phyloP scores from a whole-genome alignment of 73 alveolate species.

The Paraurostyla sp. region DNA sequence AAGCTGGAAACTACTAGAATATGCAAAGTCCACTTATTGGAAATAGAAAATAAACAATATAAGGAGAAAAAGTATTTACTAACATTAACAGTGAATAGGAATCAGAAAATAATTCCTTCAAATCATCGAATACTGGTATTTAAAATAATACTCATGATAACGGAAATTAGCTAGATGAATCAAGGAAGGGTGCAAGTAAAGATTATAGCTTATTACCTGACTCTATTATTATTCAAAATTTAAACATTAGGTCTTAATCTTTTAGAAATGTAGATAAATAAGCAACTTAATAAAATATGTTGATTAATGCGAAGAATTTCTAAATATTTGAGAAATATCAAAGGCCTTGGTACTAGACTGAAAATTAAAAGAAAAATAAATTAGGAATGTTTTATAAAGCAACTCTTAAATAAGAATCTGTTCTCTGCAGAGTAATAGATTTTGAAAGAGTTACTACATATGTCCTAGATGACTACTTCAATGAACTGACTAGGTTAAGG shows the following conservation, averaged over 20 bases:
- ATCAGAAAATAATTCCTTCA: neutral
- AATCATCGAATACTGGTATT: too few relatives aligned
- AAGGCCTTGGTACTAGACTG: slow-evolving; percentile 38
- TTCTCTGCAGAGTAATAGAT: slow-evolving; percentile 74
- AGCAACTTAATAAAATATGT: neutral
- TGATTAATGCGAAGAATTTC: slow-evolving; percentile 15
- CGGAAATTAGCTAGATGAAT: neutral
- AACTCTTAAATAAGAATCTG: slow-evolving; percentile 73
- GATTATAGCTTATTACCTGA: slow-evolving; percentile 8
- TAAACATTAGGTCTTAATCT: neutral
- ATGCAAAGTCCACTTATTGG: neutral
- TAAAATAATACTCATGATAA: too few relatives aligned
- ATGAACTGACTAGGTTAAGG: slow-evolving; percentile 59
- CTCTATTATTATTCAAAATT: neutral
- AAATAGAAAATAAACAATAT: neutral
- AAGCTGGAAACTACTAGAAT: neutral
- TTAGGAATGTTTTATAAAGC: slow-evolving; percentile 79
- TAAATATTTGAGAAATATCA: neutral
- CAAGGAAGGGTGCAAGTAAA: neutral
- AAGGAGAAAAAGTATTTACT: neutral
- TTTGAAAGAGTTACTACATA: slow-evolving; percentile 85
- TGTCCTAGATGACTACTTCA: slow-evolving; percentile 72
- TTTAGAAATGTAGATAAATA: neutral
- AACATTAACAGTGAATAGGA: neutral
- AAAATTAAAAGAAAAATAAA: slow-evolving; percentile 65